Conservation (phyloP, 2,329 filamentous ascomycete species). For the Cladosporium sp. region DNA sequence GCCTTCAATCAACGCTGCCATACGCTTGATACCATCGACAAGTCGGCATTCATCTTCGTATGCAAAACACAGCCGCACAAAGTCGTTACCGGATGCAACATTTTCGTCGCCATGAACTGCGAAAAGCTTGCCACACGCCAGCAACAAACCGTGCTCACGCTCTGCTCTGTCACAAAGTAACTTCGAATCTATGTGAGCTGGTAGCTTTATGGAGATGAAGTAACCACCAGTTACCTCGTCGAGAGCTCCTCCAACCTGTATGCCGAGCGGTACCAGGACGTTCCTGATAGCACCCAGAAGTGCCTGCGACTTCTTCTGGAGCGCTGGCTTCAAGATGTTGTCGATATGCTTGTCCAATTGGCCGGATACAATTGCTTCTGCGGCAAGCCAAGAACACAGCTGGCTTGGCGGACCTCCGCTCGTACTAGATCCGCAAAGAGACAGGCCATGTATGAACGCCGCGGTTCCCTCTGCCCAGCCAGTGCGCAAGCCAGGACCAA, state of each 20-base stretch:
- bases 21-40: conserved; percentile 1
- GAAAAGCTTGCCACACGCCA: neutral
- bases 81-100: neutral
- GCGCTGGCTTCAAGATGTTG: neutral
- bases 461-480: neutral
- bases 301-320: neutral
- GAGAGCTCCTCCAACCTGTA: neutral
- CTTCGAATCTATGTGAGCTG: neutral
- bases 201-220: neutral
- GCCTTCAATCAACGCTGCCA: neutral
- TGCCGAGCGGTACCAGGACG: neutral
- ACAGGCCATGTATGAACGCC: neutral
- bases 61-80: conserved; percentile 6
- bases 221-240: neutral
- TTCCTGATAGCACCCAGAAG: neutral
- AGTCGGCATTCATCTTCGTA: neutral
- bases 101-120: neutral
- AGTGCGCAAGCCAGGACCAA: neutral
- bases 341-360: neutral
- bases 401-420: neutral
- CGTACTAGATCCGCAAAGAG: neutral
- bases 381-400: neutral
- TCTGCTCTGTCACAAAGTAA: neutral
- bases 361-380: neutral
- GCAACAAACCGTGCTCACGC: neutral